phyloP scores from a whole-genome alignment of 2,329 filamentous ascomycete species.

The Fusarium oxysporum region DNA sequence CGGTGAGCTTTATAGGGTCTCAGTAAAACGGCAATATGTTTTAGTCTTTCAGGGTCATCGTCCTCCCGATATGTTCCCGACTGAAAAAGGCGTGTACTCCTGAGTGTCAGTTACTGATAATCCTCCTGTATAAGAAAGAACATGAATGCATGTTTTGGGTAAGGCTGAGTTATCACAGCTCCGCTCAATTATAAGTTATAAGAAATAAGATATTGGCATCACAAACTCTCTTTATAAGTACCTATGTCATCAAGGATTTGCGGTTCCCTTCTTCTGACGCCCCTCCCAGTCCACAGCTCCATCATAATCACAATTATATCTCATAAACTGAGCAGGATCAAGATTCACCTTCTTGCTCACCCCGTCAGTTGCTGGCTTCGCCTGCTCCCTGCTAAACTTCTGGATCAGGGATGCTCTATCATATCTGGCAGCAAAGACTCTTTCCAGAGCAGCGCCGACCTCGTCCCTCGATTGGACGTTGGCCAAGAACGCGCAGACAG shows the following conservation, averaged over 20 bases:
- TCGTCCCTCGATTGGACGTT: not conserved
- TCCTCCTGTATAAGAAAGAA: rapidly evolving
- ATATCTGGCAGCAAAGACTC: slow-evolving; percentile 14
- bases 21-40: not conserved
- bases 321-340: slow-evolving; percentile 39
- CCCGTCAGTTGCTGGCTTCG: slow-evolving; percentile 32
- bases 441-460: not conserved
- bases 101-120: not conserved
- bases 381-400: slow-evolving; percentile 39
- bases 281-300: slow-evolving; percentile 38
- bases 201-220: not conserved
- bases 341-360: slow-evolving; percentile 30
- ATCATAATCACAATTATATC: slow-evolving; percentile 38
- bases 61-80: not conserved
- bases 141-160: rapidly evolving
- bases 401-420: slow-evolving; percentile 35
- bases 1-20: not conserved
- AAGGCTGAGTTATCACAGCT: not conserved
- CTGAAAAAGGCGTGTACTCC: not conserved
- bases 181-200: not conserved
- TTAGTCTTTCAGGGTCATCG: rapidly evolving
- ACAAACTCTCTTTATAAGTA: not conserved
- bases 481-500: not conserved
- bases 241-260: not conserved
- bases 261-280: slow-evolving; percentile 21